phyloP scores from a whole-genome alignment of 192 early-diverging fungal species.

The Lunasporangiospora selenospora region DNA sequence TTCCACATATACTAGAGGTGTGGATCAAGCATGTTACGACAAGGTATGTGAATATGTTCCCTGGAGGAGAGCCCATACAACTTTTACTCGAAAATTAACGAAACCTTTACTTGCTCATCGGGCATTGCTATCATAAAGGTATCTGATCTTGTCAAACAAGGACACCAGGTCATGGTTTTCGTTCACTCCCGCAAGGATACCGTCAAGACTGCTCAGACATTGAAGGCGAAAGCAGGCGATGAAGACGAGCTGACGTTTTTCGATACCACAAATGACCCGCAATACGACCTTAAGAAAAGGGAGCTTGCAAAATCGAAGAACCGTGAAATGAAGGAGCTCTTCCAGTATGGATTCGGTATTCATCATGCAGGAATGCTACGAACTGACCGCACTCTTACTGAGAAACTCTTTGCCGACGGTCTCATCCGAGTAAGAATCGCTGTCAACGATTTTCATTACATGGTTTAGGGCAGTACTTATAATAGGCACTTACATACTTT shows the following conservation, averaged over 20 bases:
- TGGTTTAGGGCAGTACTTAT: not conserved
- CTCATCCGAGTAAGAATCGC: constrained; percentile 67
- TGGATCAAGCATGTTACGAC: constrained; percentile 90
- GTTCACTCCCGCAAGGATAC: constrained; percentile 99
- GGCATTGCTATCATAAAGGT: constrained; percentile 50
- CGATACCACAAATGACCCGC: constrained; percentile 57
- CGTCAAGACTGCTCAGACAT: constrained; percentile 87
- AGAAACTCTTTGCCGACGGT: constrained; percentile 91
- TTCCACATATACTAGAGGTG: constrained; percentile 60
- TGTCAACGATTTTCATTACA: not conserved
- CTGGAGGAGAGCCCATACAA: no score
- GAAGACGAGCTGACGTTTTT: constrained; percentile 70
- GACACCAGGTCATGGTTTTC: constrained; percentile 99
- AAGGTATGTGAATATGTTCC: no score
- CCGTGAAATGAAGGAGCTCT: constrained; percentile 89
- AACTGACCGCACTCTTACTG: constrained; percentile 84
- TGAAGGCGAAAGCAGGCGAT: constrained; percentile 75
- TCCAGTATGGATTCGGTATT: constrained; percentile 84
- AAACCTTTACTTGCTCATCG: no score
- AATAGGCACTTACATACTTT: not conserved
- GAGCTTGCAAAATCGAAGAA: constrained; percentile 81
- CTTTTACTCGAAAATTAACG: no score
- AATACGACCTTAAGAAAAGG: constrained; percentile 55
- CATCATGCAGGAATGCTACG: constrained; percentile 98
- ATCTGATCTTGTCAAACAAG: constrained; percentile 72